Evolutionary conservation across 1,139 yeast species (phyloP).

Genomic region (Zygosaccharomyces sapae): DNA sequence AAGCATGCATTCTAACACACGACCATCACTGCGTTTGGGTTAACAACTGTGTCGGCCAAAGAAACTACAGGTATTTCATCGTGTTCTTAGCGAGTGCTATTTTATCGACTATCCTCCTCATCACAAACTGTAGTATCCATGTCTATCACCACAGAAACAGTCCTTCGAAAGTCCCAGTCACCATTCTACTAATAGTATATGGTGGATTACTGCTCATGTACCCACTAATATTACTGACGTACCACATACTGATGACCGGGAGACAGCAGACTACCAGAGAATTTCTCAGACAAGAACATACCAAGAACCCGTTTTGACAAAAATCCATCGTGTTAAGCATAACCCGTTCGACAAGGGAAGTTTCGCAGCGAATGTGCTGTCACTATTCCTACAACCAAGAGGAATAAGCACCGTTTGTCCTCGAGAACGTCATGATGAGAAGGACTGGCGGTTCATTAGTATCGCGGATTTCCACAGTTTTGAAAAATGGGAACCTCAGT

Average conservation of each 20-base stretch:
- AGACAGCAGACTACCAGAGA: conserved; percentile 72
- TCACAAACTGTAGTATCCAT: conserved; percentile 29
- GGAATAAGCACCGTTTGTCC: conserved; percentile 44
- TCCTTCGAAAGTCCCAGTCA: conserved; percentile 38
- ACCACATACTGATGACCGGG: conserved; percentile 52
- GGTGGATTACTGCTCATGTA: conserved; percentile 46
- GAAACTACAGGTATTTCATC: conserved; percentile 61
- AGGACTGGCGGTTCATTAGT: conserved; percentile 45
- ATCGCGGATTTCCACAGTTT: conserved; percentile 11
- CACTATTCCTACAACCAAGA: conserved; percentile 49
- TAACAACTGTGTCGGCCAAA: conserved; percentile 70
- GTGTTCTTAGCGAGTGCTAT: conserved; percentile 40
- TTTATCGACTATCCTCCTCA: conserved; percentile 21
- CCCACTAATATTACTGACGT: conserved; percentile 50
- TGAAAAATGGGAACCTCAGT: conserved; percentile 5
- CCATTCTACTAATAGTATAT: conserved; percentile 49
- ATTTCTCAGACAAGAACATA: conserved; percentile 44
- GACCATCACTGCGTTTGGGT: conserved; percentile 85
- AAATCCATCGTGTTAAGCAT: conserved; percentile 30
- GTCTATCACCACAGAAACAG: conserved; percentile 30
- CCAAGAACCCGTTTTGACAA: conserved; percentile 32
- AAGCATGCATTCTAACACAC: conserved; percentile 53
- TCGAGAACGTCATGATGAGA: conserved; percentile 38
- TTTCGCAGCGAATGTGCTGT: conserved; percentile 41
- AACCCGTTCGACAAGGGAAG: conserved; percentile 45